Conservation (phyloP, 2,329 filamentous ascomycete species). For the Fusarium tricinctum region DNA sequence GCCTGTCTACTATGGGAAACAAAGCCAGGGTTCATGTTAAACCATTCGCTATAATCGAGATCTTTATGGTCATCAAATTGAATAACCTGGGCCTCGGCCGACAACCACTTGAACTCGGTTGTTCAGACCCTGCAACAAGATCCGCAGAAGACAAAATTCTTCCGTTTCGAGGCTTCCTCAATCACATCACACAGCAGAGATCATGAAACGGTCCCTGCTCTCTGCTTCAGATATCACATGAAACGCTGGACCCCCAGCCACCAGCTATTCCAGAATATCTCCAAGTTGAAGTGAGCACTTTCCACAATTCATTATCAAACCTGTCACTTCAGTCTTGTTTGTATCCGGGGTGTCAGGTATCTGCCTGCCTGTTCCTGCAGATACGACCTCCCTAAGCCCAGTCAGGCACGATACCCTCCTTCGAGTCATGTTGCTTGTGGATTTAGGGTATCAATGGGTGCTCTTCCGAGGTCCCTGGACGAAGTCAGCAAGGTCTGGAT, state of each 20-base stretch:
- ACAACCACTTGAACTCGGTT: constrained; percentile 7
- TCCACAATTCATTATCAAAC: constrained; percentile 24
- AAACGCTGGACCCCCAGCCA: constrained; percentile 43
- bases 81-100: not conserved
- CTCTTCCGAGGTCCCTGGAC: constrained; percentile 14
- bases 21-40: constrained; percentile 20
- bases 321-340: constrained; percentile 32
- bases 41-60: constrained; percentile 25
- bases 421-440: constrained; percentile 44
- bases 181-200: constrained; percentile 42
- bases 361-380: constrained; percentile 40
- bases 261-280: constrained; percentile 48
- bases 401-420: constrained; percentile 26
- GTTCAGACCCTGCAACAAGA: constrained; percentile 3
- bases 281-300: constrained; percentile 42
- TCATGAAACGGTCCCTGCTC: constrained; percentile 36
- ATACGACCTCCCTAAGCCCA: constrained; percentile 30
- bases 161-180: constrained; percentile 6
- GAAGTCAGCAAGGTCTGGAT: constrained; percentile 35
- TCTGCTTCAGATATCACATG: constrained; percentile 41
- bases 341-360: constrained; percentile 44
- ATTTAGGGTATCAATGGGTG: constrained; percentile 12
- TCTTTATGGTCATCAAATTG: constrained; percentile 9
- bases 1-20: constrained; percentile 18
- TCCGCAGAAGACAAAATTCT: constrained; percentile 5